These are phyloP conservation scores for Eucalyptus rudis DNA, from an alignment of 345 rosid species.

Conservation along the genomic window DNA sequence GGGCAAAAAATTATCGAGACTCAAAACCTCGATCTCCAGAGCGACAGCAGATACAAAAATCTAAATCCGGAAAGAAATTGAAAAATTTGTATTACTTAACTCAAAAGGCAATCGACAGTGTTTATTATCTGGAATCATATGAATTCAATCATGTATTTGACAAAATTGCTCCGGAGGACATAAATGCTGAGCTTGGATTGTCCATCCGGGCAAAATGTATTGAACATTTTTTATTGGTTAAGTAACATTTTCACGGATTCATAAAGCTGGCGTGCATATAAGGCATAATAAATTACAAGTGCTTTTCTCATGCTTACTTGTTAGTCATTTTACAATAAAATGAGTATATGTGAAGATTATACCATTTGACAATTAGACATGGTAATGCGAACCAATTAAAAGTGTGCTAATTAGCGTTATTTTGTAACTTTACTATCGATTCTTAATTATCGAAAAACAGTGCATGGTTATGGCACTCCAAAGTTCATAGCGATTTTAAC, in stretches of 20 bases:
- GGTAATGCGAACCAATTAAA: not conserved
- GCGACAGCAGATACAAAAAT: not conserved
- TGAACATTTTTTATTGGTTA: not conserved
- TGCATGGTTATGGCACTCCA: not conserved
- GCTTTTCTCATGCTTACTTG: not conserved
- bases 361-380: not conserved
- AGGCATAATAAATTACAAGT: not conserved
- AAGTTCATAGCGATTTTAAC: not conserved
- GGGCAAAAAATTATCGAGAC: not conserved
- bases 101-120: not conserved
- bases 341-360: not conserved
- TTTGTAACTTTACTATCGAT: too few species aligned
- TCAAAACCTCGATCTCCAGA: not conserved
- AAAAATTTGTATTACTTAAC: not conserved
- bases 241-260: accelerated
- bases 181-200: not conserved
- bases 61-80: not conserved
- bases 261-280: not conserved
- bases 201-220: not conserved
- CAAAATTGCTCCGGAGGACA: not conserved
- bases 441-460: not conserved
- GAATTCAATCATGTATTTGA: not conserved
- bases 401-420: not conserved
- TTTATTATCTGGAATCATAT: not conserved
- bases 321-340: not conserved